Percentiles rank a stretch among this genome's conserved stretches.
Evolutionary conservation across 441 rosid species (phyloP).

Genomic region (Arabidopsis lyrata): DNA sequence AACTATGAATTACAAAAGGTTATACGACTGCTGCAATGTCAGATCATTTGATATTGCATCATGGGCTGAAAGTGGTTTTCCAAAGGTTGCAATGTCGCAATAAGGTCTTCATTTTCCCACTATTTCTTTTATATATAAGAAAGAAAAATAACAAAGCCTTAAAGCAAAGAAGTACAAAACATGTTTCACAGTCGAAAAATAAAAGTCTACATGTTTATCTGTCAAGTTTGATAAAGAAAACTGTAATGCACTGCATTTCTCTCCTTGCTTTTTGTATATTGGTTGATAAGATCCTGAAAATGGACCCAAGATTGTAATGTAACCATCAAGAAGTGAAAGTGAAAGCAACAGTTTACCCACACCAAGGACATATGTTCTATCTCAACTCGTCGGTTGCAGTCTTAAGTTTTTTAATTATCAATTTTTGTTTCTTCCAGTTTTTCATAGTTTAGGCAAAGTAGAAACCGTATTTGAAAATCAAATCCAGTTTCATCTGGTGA

Average conservation of each 20-base stretch:
- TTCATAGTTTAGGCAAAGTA: neutral
- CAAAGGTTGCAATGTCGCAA: conserved; percentile 35
- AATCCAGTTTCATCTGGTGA: neutral
- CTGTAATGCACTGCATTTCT: conserved; percentile 7
- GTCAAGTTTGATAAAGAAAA: conserved; percentile 7
- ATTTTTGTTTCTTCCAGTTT: neutral
- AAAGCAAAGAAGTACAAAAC: conserved; percentile 18
- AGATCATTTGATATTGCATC: conserved; percentile 28
- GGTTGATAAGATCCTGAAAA: conserved; percentile 29
- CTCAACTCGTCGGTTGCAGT: conserved; percentile 23
- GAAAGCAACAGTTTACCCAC: conserved; percentile 39
- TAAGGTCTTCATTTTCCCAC: conserved; percentile 20
- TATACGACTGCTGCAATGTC: conserved; percentile 33
- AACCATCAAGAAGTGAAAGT: conserved; percentile 32
- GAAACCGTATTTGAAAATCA: neutral
- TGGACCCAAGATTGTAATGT: conserved; percentile 36
- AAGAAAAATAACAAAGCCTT: neutral
- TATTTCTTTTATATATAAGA: too few species aligned
- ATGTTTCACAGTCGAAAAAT: neutral
- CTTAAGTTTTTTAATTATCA: conserved; percentile 2
- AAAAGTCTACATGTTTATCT: conserved; percentile 17
- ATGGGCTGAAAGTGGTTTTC: conserved; percentile 23
- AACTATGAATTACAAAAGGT: conserved; percentile 16
- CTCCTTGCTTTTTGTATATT: conserved; percentile 31
- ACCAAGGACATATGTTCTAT: conserved; percentile 12